Evolutionary conservation across 768 basidiomycete species (phyloP), one percentile per base, ranked within the genome.

Genomic region (Cystofilobasidium macerans): DNA sequence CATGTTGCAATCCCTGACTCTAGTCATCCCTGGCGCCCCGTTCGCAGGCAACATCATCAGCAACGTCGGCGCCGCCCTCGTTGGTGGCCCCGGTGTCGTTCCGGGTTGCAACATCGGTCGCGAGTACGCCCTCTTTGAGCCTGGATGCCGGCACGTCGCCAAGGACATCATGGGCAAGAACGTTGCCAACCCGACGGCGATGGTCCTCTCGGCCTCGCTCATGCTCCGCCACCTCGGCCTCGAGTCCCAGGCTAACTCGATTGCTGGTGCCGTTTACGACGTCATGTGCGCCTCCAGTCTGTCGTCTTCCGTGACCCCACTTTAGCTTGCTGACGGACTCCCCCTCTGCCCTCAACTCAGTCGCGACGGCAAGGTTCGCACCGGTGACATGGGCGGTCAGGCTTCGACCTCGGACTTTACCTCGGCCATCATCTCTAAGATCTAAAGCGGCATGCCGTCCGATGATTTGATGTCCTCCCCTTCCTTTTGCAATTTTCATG

Each of bases 51-150:
- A n/a, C n/a, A 20, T 47, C 6, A n/a, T 2, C 45, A 47, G 45
- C n/a, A n/a, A n/a, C n/a, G 97, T 99, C 69, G 94, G 95, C 72
- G 92, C 95, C 68, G 95, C 94, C 26, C 86, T 99, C 26, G 94
- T 99, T 45, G 95, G 95, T 74, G 95, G 95, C 45, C 95, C 94
- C 43, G 95, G 95, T 74, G 85, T 98, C 71, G 94, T 98, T 28
- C 93, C 95, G 12, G 95, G 95, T 22, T 94, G 92, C 80, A 98
- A 98, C 77, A 87, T 99, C 72, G 95, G 95, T 73, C 83, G 89
- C 86, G 95, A 98, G 77, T 98, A 90, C 75, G 95, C 95, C 30
- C 82, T 99, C 62, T 99, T 99, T 76, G 95, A 99, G 77, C 95
- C 95, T 38, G 95, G 95, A 74, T 98, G 95, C 78, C 86, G 94